Evolutionary conservation across 192 early-diverging fungal species (phyloP).

Genomic region (Entomortierella chlamydospora): DNA sequence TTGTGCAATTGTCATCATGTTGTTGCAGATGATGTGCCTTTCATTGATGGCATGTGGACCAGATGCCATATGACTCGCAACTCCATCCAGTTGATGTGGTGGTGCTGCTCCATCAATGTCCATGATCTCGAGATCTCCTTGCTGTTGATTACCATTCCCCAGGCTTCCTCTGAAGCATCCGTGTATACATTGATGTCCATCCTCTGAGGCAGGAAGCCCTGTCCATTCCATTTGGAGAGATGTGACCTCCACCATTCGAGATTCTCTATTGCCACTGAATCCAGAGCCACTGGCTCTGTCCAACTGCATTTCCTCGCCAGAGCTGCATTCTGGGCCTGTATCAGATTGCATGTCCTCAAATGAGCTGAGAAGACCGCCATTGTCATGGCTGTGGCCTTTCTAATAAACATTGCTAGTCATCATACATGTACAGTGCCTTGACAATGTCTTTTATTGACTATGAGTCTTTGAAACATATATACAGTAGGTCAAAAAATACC

Average conservation of each 20-base stretch:
- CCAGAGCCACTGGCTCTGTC: background rate
- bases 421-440: background rate
- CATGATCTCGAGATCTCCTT: no score
- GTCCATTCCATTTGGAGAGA: constrained; percentile 16
- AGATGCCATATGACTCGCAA: no score
- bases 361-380: constrained; percentile 11
- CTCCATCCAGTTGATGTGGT: no score
- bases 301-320: background rate
- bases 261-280: background rate
- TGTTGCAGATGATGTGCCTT: background rate
- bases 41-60: no score
- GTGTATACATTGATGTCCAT: constrained; percentile 19
- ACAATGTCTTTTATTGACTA: background rate
- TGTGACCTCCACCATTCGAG: constrained; percentile 3
- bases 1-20: constrained; percentile 23
- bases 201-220: constrained; percentile 5
- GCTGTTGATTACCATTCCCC: no score
- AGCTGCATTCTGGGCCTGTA: constrained; percentile 13
- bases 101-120: no score
- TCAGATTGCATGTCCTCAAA: constrained; percentile 5
- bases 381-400: constrained; percentile 21
- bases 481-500: no score
- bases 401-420: constrained; percentile 8
- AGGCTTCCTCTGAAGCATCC: constrained; percentile 26
- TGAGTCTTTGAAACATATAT: no score